Evolutionary conservation across 2,329 filamentous ascomycete species (phyloP).

Genomic region (Delphinella strobiligena): DNA sequence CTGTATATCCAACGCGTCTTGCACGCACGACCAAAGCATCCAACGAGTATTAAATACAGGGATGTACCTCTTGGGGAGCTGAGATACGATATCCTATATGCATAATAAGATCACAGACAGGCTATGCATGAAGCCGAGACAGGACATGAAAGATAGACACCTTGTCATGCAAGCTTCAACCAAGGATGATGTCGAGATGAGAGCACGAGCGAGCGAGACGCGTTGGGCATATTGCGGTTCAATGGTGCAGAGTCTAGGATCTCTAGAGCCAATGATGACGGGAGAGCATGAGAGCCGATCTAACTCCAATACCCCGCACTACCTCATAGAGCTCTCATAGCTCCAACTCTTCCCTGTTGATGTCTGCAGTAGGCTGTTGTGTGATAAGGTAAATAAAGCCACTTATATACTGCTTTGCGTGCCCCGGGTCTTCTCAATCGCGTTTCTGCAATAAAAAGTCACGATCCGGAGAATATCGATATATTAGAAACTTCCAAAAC

Average conservation of each 20-base stretch:
- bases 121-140: too few species aligned
- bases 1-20: slow-evolving; percentile 23
- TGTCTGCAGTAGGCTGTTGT: too few species aligned
- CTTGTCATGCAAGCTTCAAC: not conserved
- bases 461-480: too few species aligned
- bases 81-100: slow-evolving; percentile 14
- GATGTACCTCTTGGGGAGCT: slow-evolving; percentile 24
- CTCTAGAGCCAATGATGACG: not conserved
- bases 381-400: too few species aligned
- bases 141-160: not conserved
- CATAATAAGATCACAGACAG: too few species aligned
- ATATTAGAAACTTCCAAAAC: not conserved
- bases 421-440: too few species aligned
- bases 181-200: not conserved
- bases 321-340: not conserved
- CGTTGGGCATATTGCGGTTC: too few species aligned
- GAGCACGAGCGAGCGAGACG: too few species aligned
- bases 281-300: not conserved
- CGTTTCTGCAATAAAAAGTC: too few species aligned
- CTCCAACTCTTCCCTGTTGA: too few species aligned
- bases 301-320: not conserved
- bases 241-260: too few species aligned
- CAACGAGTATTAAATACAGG: slow-evolving; percentile 24
- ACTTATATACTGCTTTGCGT: too few species aligned
- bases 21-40: slow-evolving; percentile 25